Evolutionary conservation across 176 grass and related monocot species (phyloP).

Genomic region (Microstegium vimineum): DNA sequence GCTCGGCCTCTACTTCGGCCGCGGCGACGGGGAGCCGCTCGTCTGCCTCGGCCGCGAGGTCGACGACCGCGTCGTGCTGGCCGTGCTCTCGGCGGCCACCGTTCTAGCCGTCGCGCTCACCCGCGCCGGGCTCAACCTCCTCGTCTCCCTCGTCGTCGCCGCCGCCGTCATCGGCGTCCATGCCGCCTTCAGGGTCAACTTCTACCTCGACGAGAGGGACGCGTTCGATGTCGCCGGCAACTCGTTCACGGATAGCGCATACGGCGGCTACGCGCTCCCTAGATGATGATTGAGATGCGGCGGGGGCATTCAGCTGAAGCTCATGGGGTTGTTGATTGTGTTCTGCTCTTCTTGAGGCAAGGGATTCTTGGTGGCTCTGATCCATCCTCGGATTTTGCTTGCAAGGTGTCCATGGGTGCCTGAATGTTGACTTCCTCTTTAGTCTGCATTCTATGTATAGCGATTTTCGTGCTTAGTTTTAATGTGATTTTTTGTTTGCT

Average conservation of each 20-base stretch:
- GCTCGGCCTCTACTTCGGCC: constrained; percentile 70
- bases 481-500: neutral
- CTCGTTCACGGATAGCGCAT: constrained; percentile 45
- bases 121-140: constrained; percentile 73
- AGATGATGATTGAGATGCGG: neutral
- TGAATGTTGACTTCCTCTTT: neutral
- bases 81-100: constrained; percentile 49
- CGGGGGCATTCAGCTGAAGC: neutral
- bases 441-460: constrained; percentile 6
- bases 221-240: constrained; percentile 43
- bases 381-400: neutral
- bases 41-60: constrained; percentile 53
- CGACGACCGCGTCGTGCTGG: constrained; percentile 73
- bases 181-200: constrained; percentile 63
- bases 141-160: constrained; percentile 59
- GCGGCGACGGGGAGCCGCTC: constrained; percentile 46
- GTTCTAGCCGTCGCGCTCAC: constrained; percentile 74
- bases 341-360: neutral
- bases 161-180: constrained; percentile 53
- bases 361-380: constrained; percentile 3
- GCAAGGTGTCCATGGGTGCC: constrained; percentile 22
- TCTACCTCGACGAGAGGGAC: constrained; percentile 75
- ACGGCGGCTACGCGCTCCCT: constrained; percentile 42
- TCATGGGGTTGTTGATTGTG: neutral
- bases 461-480: neutral